Percentiles rank a stretch among this genome's conserved stretches.
Evolutionary conservation across 2,329 filamentous ascomycete species (phyloP).

Genomic region (Mycocentrospora acerina): DNA sequence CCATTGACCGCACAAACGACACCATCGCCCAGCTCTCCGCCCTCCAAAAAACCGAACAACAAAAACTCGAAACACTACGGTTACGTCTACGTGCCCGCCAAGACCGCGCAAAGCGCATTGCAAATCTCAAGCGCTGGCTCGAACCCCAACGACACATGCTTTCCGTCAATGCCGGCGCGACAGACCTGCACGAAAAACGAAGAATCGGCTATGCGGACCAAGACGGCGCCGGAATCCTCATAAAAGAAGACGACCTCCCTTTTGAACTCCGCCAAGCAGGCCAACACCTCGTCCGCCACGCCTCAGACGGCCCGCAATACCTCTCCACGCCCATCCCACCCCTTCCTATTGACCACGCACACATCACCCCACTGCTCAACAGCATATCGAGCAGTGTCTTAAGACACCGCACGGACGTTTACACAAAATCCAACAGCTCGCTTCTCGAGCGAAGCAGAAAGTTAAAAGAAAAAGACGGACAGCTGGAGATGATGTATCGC

Average conservation of each 20-base stretch:
- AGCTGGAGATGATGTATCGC: constrained; percentile 84
- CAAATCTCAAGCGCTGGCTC: constrained; percentile 74
- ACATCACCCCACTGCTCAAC: constrained; percentile 33
- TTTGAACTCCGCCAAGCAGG: constrained; percentile 29
- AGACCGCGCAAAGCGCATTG: constrained; percentile 68
- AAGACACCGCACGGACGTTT: constrained; percentile 68
- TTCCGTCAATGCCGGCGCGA: constrained; percentile 44
- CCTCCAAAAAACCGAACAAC: constrained; percentile 74
- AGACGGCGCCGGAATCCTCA: constrained; percentile 33
- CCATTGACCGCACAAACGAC: constrained; percentile 78
- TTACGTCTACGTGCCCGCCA: constrained; percentile 63
- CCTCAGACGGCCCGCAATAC: constrained; percentile 32
- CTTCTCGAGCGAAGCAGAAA: constrained; percentile 68
- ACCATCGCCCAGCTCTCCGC: constrained; percentile 79
- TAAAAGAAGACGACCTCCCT: constrained; percentile 31
- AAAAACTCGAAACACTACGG: constrained; percentile 70
- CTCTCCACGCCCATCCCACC: constrained; percentile 26
- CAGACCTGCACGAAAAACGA: constrained; percentile 45
- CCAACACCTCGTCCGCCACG: constrained; percentile 29
- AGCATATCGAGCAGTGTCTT: constrained; percentile 47
- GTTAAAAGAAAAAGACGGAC: constrained; percentile 76
- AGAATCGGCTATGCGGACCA: constrained; percentile 52
- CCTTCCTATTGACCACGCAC: constrained; percentile 21
- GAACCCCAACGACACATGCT: constrained; percentile 66
- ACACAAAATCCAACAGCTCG: constrained; percentile 67